Percentiles rank a stretch among this genome's conserved stretches.
phyloP scores from a whole-genome alignment of 495 filamentous ascomycete species.

The Hyaloscypha hepaticicola region DNA sequence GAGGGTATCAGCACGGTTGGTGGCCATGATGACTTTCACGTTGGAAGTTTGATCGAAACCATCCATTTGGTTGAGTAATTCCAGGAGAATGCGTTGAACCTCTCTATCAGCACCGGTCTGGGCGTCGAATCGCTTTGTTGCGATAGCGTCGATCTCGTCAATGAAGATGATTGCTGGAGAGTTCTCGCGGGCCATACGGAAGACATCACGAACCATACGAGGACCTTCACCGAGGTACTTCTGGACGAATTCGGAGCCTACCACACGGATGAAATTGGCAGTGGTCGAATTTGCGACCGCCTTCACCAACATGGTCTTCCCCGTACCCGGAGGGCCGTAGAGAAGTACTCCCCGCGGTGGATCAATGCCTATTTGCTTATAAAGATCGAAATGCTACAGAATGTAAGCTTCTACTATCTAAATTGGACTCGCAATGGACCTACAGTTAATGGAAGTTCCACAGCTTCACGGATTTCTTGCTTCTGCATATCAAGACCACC shows the following conservation, averaged over 20 bases:
- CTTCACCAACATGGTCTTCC: slow-evolving; percentile 99
- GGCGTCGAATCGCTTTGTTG: slow-evolving; percentile 97
- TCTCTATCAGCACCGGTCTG: slow-evolving; percentile 97
- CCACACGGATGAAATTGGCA: slow-evolving; percentile 96
- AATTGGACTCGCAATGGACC: too few species aligned
- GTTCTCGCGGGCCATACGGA: slow-evolving; percentile 98
- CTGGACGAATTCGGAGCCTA: slow-evolving; percentile 97
- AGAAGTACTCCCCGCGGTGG: slow-evolving; percentile 94
- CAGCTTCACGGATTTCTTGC: slow-evolving; percentile 96
- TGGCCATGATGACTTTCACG: slow-evolving; percentile 99
- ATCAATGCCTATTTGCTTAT: slow-evolving; percentile 84
- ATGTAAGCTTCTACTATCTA: too few species aligned
- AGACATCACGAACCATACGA: slow-evolving; percentile 98
- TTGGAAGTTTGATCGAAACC: slow-evolving; percentile 98
- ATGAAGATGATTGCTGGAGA: slow-evolving; percentile 99
- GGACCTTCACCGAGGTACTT: slow-evolving; percentile 98
- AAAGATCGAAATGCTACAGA: slow-evolving; percentile 98
- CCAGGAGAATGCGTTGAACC: slow-evolving; percentile 95
- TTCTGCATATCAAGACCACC: slow-evolving; percentile 99
- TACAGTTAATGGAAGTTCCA: slow-evolving; percentile 93
- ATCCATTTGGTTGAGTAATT: slow-evolving; percentile 99
- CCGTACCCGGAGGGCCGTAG: slow-evolving; percentile 94
- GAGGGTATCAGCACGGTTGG: slow-evolving; percentile 94
- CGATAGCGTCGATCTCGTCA: slow-evolving; percentile 98
- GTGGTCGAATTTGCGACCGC: slow-evolving; percentile 98